Percentiles rank a stretch among this genome's conserved stretches.
phyloP scores from a whole-genome alignment of 192 early-diverging fungal species.

The Dissophora ornata region DNA sequence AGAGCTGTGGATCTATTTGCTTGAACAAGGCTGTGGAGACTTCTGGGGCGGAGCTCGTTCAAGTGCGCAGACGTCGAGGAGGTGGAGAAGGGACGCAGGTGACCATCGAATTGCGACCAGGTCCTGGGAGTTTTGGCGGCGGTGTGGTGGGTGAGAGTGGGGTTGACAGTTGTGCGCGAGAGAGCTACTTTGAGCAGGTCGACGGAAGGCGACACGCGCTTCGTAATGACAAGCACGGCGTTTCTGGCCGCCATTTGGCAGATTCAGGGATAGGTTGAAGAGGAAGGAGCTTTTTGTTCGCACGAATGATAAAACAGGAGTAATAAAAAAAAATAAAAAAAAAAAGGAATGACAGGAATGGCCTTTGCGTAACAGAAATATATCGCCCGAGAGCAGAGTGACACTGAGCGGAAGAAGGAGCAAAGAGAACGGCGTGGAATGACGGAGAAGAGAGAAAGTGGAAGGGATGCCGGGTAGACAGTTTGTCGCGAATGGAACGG shows the following conservation, averaged over 20 bases:
- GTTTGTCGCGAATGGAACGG: background rate
- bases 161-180: constrained; percentile 45
- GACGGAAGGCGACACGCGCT: constrained; percentile 42
- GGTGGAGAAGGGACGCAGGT: constrained; percentile 41
- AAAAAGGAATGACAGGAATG: background rate
- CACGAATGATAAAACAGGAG: background rate
- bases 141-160: constrained; percentile 30
- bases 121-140: constrained; percentile 21
- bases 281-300: background rate
- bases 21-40: constrained; percentile 16
- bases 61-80: constrained; percentile 27
- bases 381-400: background rate
- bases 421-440: background rate
- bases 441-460: background rate
- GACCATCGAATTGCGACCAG: constrained; percentile 45
- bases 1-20: background rate
- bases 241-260: constrained; percentile 38
- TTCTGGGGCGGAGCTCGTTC: constrained; percentile 27
- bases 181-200: constrained; percentile 45
- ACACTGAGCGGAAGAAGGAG: background rate
- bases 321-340: background rate
- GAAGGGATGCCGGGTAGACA: no score
- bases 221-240: constrained; percentile 51
- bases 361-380: no score
- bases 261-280: background rate